Evolutionary conservation across 495 filamentous ascomycete genomes (phyloP).

Genomic region (Podospora appendiculata): DNA sequence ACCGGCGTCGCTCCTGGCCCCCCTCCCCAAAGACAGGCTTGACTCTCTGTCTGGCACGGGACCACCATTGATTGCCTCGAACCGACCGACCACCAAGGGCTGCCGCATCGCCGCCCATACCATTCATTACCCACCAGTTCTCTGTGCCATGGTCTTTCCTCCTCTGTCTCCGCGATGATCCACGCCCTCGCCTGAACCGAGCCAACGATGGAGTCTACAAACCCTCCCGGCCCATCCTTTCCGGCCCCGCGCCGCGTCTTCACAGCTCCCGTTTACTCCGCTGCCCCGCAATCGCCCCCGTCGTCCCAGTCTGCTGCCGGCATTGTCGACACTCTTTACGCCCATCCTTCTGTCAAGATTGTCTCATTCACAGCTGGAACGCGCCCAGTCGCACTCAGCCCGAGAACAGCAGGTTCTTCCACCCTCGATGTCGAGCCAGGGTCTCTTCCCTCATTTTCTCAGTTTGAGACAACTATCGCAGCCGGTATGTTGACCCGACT

Average conservation of each 20-base stretch:
- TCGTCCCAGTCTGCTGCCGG: conserved; percentile 19
- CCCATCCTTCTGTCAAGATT: conserved; percentile 57
- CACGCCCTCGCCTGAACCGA: neutral
- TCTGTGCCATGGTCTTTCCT: conserved; percentile 3
- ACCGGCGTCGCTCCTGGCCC: no score
- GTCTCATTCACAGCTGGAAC: conserved; percentile 53
- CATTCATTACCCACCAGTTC: no score
- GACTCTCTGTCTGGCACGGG: no score
- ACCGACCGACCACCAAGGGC: no score
- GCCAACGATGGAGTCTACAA: conserved; percentile 21
- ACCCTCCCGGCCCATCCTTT: conserved; percentile 15
- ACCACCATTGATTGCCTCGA: no score
- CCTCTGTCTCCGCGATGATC: neutral
- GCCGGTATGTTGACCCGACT: conserved; percentile 45
- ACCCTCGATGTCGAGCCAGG: conserved; percentile 33
- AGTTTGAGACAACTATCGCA: conserved; percentile 74
- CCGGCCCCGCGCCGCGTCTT: conserved; percentile 31
- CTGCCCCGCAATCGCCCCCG: conserved; percentile 10
- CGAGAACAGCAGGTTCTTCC: conserved; percentile 27
- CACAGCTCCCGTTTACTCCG: conserved; percentile 24
- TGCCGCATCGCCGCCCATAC: no score
- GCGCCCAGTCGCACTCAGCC: conserved; percentile 24
- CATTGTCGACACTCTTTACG: conserved; percentile 63
- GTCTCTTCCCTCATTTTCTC: conserved; percentile 65
- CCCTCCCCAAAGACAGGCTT: no score